Conservation (phyloP, 345 rosid species). For the Fremontodendron californicum region DNA sequence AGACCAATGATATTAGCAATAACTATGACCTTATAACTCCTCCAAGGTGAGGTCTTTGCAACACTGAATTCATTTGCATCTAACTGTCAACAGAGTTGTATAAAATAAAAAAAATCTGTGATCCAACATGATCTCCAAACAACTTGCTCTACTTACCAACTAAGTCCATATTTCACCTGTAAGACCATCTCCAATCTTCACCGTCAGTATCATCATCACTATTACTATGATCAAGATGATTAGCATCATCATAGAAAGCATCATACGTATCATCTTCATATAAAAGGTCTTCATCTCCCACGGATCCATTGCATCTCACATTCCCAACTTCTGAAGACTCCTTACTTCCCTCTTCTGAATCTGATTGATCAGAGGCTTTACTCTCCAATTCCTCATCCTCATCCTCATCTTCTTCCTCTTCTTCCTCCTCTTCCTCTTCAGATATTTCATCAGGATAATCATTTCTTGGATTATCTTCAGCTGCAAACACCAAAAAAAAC, state of each 20-base stretch:
- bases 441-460: conserved; percentile 76
- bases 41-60: neutral
- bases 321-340: conserved; percentile 8
- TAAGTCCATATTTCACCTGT: conserved; percentile 16
- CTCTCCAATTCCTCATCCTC: conserved; percentile 25
- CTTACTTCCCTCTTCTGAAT: conserved; percentile 23
- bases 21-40: neutral
- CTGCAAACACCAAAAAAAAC: conserved; percentile 33
- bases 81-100: neutral
- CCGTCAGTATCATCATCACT: conserved; percentile 12
- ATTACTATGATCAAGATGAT: neutral
- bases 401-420: conserved; percentile 36
- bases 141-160: neutral
- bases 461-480: conserved; percentile 68
- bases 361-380: conserved; percentile 25
- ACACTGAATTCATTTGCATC: neutral
- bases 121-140: neutral
- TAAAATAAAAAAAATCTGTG: neutral
- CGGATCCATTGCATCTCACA: neutral
- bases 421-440: conserved; percentile 43
- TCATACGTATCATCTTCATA: conserved; percentile 33
- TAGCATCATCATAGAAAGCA: conserved; percentile 21
- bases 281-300: conserved; percentile 19
- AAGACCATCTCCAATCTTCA: conserved; percentile 31
- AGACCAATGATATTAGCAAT: neutral